Evolutionary conservation across 306 rosid genomes (phyloP).

Genomic region (Sphenostylis stenocarpa): DNA sequence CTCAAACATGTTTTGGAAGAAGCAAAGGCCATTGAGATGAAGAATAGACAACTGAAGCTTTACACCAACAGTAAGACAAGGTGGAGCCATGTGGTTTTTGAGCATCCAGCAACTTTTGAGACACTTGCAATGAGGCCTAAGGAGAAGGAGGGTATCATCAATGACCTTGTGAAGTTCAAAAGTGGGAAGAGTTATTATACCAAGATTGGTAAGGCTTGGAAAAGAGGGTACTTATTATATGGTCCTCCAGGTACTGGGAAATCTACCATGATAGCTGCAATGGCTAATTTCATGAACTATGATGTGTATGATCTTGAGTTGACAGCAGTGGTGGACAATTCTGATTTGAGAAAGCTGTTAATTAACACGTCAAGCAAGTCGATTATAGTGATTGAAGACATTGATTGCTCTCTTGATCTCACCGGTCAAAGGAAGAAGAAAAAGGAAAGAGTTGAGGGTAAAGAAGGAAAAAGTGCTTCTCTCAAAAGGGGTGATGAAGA

Average conservation of each 20-base stretch:
- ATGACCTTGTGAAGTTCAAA: conserved; percentile 45
- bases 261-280: conserved; percentile 58
- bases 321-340: conserved; percentile 47
- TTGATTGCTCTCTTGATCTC: conserved; percentile 67
- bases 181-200: conserved; percentile 47
- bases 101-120: conserved; percentile 53
- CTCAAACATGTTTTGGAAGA: conserved; percentile 38
- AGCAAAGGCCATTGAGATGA: conserved; percentile 30
- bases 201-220: conserved; percentile 62
- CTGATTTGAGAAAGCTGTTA: conserved; percentile 39
- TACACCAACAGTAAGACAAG: conserved; percentile 23
- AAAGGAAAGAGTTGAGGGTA: neutral
- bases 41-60: conserved; percentile 42
- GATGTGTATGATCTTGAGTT: conserved; percentile 66
- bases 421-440: conserved; percentile 52
- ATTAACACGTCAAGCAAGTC: conserved; percentile 39
- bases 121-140: conserved; percentile 43
- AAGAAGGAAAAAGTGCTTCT: neutral
- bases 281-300: conserved; percentile 56
- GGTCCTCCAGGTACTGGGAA: conserved; percentile 71
- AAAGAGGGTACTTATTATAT: conserved; percentile 50
- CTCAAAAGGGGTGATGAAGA: conserved; percentile 24
- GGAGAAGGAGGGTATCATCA: conserved; percentile 38
- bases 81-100: conserved; percentile 49
- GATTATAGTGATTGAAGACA: conserved; percentile 55